Base-by-base conservation (phyloP, 1,139 yeast genomes). In the Kodamaea fungicola region DNA sequence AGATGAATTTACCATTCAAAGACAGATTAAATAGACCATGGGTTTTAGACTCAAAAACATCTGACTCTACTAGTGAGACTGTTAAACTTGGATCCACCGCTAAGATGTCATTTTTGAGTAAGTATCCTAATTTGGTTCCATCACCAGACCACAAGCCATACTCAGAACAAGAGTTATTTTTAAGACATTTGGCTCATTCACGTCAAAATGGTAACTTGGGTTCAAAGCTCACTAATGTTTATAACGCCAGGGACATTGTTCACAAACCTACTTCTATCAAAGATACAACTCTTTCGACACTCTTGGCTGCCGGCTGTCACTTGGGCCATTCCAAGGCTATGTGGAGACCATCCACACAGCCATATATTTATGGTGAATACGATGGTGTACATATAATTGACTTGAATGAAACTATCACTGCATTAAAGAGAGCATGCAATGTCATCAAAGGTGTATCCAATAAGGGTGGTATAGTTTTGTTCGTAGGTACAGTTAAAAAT, bases 261-360 rank as follows among this genome's bases (percentile, higher is more conserved):
- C 68, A 70, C 37, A 59, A 66, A 19, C 96, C 96, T 9, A 67
- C 72, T 25, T 54, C 71, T 24, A 67, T 78, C 19, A 64, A 74
- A 24, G 78, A 83, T 41, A 58, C 85, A 8, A 72, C 92, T 2
- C 66, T 88, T 25, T 67, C 86, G 22, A 79, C 80, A 41, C 71
- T 90, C 38, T 59, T 90, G 61, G 95, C 97, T 4, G 88, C 97
- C 0, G 97, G 97, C 32, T 92, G 92, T 36, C 98, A 92, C 61
- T 68, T 92, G 49, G 98, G 98, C 22, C 97, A 92, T 54, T 76
- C 96, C 4, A 83, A 81, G 28, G 70, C 86, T 4, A 67, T 83
- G 49, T 84, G 86, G 77, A 80, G 95, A 51, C 80, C 92, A n/a
- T 76, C 84, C 26, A 86, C 90, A 32, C 95, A 89, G 60, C 94